A percentile compares a stretch with the other conserved stretches of the same genome.
phyloP scores from a whole-genome alignment of 1,284 basidiomycete species.

The Tetrapyrgos nigripes region DNA sequence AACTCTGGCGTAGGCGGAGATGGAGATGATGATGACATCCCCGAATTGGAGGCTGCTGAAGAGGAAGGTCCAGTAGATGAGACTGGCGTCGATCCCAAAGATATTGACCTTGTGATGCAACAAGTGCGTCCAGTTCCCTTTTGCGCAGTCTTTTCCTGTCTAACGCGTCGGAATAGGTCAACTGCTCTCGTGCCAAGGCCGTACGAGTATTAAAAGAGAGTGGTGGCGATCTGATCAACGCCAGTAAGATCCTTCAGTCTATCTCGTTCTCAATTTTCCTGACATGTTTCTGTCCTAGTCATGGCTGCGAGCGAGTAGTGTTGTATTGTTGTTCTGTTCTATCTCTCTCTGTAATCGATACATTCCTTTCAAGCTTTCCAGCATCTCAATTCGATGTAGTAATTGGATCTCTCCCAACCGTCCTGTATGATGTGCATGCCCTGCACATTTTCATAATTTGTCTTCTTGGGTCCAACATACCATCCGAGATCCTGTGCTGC shows the following conservation, averaged over 20 bases:
- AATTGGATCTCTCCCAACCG: slow-evolving; percentile 89
- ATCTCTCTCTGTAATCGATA: slow-evolving; percentile 21
- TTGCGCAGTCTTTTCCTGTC: neutral
- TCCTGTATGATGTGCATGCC: slow-evolving; percentile 74
- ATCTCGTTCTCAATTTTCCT: slow-evolving; percentile 10
- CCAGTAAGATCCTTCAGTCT: slow-evolving; percentile 68
- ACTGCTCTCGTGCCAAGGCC: slow-evolving; percentile 88
- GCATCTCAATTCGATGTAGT: slow-evolving; percentile 73
- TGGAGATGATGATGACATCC: slow-evolving; percentile 79
- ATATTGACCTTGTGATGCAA: slow-evolving; percentile 94
- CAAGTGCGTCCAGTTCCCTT: slow-evolving; percentile 57
- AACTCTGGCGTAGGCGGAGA: slow-evolving; percentile 43
- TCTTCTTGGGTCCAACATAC: slow-evolving; percentile 44
- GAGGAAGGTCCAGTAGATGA: slow-evolving; percentile 83
- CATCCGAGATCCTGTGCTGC: slow-evolving; percentile 71
- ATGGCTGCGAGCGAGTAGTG: slow-evolving; percentile 79
- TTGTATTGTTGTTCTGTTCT: slow-evolving; percentile 22
- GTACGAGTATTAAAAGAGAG: slow-evolving; percentile 88
- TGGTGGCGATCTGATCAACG: slow-evolving; percentile 92
- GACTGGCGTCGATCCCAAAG: slow-evolving; percentile 89
- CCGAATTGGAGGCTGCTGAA: slow-evolving; percentile 81
- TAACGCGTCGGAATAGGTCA: slow-evolving; percentile 37
- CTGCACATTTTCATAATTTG: slow-evolving; percentile 17
- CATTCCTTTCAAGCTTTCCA: slow-evolving; percentile 50
- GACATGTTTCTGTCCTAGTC: slow-evolving; percentile 43